phyloP scores from a whole-genome alignment of 164 flowering plant genomes.

The Protea cynaroides region DNA sequence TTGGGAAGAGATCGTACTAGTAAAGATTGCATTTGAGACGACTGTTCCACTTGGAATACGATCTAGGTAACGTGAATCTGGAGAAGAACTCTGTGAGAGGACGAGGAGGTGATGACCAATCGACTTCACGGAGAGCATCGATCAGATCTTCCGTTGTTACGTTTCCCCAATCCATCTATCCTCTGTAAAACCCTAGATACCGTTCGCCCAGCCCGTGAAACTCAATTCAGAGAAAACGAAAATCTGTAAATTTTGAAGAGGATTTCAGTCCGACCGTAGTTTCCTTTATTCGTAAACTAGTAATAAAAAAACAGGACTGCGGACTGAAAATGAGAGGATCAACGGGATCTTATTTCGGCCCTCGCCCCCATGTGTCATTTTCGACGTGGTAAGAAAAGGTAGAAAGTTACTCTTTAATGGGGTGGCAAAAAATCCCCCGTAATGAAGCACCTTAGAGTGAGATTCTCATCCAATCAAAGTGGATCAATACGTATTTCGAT shows the following conservation, averaged over 20 bases:
- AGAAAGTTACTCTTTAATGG: no score
- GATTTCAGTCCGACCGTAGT: no score
- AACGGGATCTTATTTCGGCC: no score
- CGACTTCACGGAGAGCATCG: constrained; percentile 88
- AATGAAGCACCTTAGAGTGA: no score
- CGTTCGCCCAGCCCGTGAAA: background rate
- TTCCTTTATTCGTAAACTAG: no score
- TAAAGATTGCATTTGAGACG: constrained; percentile 92
- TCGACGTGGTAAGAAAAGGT: no score
- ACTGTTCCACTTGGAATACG: constrained; percentile 69
- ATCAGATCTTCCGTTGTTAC: constrained; percentile 67
- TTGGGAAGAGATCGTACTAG: constrained; percentile 37
- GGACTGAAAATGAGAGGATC: no score
- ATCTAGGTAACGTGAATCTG: constrained; percentile 52
- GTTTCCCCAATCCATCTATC: constrained; percentile 60
- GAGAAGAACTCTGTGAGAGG: constrained; percentile 85
- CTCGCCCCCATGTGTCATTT: no score
- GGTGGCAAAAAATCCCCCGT: background rate
- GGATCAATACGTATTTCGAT: no score
- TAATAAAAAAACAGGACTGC: no score
- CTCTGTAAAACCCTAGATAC: constrained; percentile 2
- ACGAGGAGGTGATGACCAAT: constrained; percentile 93
- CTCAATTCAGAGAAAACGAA: constrained; percentile 2
- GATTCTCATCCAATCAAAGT: no score
- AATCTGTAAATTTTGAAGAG: background rate